Evolutionary conservation across 345 rosid species (phyloP).

Genomic region (Lepidium sativum): DNA sequence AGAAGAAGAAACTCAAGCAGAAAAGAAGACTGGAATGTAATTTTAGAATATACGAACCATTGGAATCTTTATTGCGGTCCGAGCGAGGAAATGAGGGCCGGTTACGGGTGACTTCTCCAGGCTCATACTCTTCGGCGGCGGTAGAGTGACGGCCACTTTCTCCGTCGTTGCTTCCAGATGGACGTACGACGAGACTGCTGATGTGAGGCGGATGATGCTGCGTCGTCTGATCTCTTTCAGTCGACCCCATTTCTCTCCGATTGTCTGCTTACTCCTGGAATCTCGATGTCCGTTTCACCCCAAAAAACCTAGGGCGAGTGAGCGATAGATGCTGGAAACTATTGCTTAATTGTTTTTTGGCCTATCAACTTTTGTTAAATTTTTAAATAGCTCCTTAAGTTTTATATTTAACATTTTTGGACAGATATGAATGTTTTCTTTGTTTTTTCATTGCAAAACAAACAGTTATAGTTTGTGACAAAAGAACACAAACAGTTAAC

Average conservation of each 20-base stretch:
- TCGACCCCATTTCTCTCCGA: conserved; percentile 56
- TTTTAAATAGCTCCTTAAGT: neutral
- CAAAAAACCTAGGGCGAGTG: conserved; percentile 6
- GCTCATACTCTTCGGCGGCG: conserved; percentile 48
- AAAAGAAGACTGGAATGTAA: neutral
- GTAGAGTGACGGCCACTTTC: conserved; percentile 31
- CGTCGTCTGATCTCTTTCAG: conserved; percentile 49
- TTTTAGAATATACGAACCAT: conserved; percentile 37
- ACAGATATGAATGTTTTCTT: too few species aligned
- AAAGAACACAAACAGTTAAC: too few species aligned
- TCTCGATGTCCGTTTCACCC: conserved; percentile 22
- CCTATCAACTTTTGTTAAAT: neutral
- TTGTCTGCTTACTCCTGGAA: conserved; percentile 4
- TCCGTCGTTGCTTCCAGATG: conserved; percentile 42
- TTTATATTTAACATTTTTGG: neutral
- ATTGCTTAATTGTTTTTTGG: neutral
- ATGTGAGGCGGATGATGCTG: conserved; percentile 68
- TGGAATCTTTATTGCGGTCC: conserved; percentile 50
- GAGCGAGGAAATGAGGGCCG: conserved; percentile 45
- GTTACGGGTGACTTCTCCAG: conserved; percentile 64
- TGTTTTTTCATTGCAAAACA: neutral
- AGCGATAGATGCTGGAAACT: conserved; percentile 14
- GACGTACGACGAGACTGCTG: conserved; percentile 80
- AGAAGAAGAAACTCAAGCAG: neutral
- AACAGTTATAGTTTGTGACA: too few species aligned